Evolutionary conservation across 352 stramenopile species (phyloP), one percentile per base, ranked within the genome.

Genomic region (Phytophthora fragariaefolia): DNA sequence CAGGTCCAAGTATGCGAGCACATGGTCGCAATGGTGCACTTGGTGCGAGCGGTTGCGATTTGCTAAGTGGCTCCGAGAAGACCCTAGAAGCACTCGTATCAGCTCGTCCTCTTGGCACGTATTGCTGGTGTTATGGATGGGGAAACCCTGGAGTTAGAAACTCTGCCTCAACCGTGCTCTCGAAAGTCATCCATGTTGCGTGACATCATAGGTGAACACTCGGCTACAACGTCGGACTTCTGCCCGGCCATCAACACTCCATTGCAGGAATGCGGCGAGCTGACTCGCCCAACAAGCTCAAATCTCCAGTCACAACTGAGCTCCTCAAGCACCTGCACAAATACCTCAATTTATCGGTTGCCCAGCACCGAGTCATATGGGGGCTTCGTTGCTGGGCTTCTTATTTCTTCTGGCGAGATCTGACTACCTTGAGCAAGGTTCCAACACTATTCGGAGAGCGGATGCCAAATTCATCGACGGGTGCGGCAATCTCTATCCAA

Each of bases 371-470:
- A 20, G 36, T 43, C 36, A 18, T 43, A 20, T 43, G 36, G 36
- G 15, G 36, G 36, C 15, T 43, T 43, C n/a, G 40, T 6, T 48
- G 40, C 40, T 48, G 40, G 18, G 46, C 13, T 34, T 52, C 4
- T 52, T 34, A 20, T 36, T 52, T 52, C 13, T 52, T 12, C 12
- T 52, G 2, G 12, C n/a, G 26, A 27, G 42, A 13, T 48, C 42
- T 2, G 42, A 48, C 9, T 48, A 48, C 15, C 6, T 48, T 2
- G 42, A n/a, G 6, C 40, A 48, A 48, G 40, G 40, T 24, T 48
- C 40, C 22, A 22, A 64, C 28, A 24, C 57, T 2, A 28, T 64
- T n/a, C 42, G 24, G 24, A 50, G 45, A 17, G 4, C 28, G 6
- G 45, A 64, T 20, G 15, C 50, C 10, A 7, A 18, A 27, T 50